Base-by-base conservation (phyloP, 495 filamentous ascomycete genomes). In the Parathielavia hyrcaniae region DNA sequence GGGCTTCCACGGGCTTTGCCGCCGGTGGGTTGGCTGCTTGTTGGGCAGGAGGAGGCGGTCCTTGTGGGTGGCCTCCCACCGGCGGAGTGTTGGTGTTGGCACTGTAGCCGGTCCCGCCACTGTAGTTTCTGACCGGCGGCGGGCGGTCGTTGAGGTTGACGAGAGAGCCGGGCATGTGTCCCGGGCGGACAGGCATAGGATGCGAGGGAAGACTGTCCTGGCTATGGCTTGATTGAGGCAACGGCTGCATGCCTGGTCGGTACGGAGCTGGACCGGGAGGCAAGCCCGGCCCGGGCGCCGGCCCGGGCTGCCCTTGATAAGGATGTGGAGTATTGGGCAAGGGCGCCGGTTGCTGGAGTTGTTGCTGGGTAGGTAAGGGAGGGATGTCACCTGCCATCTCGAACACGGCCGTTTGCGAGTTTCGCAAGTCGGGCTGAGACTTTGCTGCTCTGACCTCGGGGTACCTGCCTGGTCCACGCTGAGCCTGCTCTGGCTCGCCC, bases 161-260 rank as follows among this genome's bases (percentile, higher is more conserved):
- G 75, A 83, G 57, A 8, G 78, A 79, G 61, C 77, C 73, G 20
- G 76, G 71, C 70, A 87, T 82, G 50, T 86, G 77, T 14, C 91
- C 93, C 4, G 88, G 83, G 19, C 91, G 82, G 49, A 95, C 82
- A 12, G 93, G 93, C 6, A 78, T 75, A 11, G 92, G 90, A 67
- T 96, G 93, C 34, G 82, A 78, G 16, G 90, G 84, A 4, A 95
- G 76, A n/a, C 75, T 75, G 67, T 90, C 86, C 4, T 74, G 64
- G 50, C 65, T 67, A 23, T 68, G 49, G 17, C 64, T 64, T 50
- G 22, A 34, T 30, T 57, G 60, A n/a, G 67, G 55, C 26, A 60
- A 13, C 1, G 67, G 55, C 60, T 69, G 64, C 49, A 59, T 43
- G 0, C 39, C 55, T 19, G 68, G 68, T 30, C 68, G 53, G 52